Base-by-base conservation (phyloP, 108 stramenopile species). In the Skeletonema menzelii region DNA sequence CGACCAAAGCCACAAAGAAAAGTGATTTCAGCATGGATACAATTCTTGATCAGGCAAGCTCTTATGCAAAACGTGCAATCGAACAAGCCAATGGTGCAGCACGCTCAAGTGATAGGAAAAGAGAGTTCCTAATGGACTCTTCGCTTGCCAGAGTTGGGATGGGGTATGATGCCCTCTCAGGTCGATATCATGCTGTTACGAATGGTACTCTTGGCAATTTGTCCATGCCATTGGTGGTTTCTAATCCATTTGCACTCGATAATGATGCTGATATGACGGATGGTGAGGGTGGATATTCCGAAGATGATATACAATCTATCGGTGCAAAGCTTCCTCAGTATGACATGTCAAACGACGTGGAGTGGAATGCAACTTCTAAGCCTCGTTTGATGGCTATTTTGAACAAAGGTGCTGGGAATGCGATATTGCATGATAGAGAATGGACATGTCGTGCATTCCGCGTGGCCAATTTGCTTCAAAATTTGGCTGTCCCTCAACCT, bases 371-470 rank as follows among this genome's bases (percentile, higher is more conserved):
- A 12, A 59, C 47, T 6, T 95, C 91, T 57, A 62, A 83, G 11
- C 88, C 90, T 32, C 80, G 90, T 26, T 59, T 95, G 12, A 40
- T 87, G 58, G 73, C 80, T 20, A 79, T 95, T 47, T 63, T 95
- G 59, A 65, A 80, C 17, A 81, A 82, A 20, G 91, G 94, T 4
- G 67, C 81, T 27, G 93, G 93, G 8, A 87, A 95, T 71, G 91
- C 86, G 11, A 56, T 95, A 26, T 77, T 87, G 56, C 86, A 89
- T 68, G 94, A 95, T 69, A 56, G 77, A 27, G 49, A 89, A n/a
- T 95, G 91, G 91, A 65, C 46, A 7, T 79, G 73, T 60, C 83
- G 94, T 3, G 73, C 83, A 58, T 74, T 69, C 13, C 85, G 91
- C 30, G 79, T 90, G 17, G 86, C 85, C n/a, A 75, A 89, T 61